phyloP scores from a whole-genome alignment of 257 asterid genomes.

The Misopates orontium region DNA sequence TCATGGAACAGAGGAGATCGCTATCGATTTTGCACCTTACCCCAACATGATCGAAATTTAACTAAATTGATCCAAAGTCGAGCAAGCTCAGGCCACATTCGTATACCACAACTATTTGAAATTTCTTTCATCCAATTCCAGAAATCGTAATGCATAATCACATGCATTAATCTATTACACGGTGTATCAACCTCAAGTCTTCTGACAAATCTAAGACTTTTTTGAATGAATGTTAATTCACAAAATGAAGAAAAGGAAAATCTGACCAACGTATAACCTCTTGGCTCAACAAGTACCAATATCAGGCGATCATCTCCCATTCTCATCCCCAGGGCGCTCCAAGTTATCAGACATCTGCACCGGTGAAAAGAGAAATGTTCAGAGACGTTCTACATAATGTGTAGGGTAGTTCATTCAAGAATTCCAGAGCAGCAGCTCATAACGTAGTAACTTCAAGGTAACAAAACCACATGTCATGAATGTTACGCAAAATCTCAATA shows the following conservation, averaged over 20 bases:
- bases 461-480: neutral
- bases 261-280: neutral
- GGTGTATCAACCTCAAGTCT: constrained; percentile 36
- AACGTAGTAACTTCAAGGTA: neutral
- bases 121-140: constrained; percentile 43
- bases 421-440: neutral
- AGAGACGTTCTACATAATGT: neutral
- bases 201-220: constrained; percentile 3
- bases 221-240: neutral
- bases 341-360: constrained; percentile 37
- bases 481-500: neutral
- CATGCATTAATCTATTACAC: constrained; percentile 58
- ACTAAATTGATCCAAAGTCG: too few species aligned
- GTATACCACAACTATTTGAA: neutral
- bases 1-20: too few species aligned
- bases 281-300: constrained; percentile 20
- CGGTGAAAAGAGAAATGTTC: constrained; percentile 7
- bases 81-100: too few species aligned
- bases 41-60: too few species aligned
- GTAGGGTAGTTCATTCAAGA: neutral
- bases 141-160: constrained; percentile 53
- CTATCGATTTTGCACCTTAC: too few species aligned
- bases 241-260: constrained; percentile 1
- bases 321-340: constrained; percentile 17
- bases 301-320: constrained; percentile 19